Base-by-base conservation (phyloP, 2,329 filamentous ascomycete genomes). In the Aschersonia sp. region DNA sequence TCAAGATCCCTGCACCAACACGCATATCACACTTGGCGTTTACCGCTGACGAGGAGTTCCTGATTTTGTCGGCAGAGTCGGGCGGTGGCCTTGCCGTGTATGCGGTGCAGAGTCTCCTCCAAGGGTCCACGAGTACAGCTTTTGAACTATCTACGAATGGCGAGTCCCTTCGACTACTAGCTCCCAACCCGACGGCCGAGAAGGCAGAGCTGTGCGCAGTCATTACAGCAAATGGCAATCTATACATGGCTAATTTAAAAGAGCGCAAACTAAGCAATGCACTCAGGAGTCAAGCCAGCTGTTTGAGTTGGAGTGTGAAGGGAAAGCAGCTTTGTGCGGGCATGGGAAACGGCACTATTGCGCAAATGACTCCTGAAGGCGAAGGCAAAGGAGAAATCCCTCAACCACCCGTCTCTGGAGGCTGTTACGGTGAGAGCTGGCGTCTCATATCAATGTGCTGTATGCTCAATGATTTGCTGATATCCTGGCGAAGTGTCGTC, bases 321-420 rank as follows among this genome's bases (percentile, higher is more conserved):
- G 92, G 92, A 44, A 98, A 95, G 62, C 91, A 97, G 61, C 71
- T 98, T 43, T 82, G 94, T 43, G 89, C 87, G 54, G 92, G 94
- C 12, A 71, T 92, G 55, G 80, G 74, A 5, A 80, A 96, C 64
- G 92, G 92, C 50, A 82, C 80, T 9, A 81, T 84, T 47, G 76
- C 77, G 48, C 89, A 96, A 62, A 83, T 97, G 77, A 88, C 85
- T 5, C 86, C 85, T 0, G 78, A 87, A 56, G 91, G 91, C 44
- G 75, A 75, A 41, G 73, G 77, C 31, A 92, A 91, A 65, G 89
- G 75, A 38, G 74, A 82, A 47, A 85, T 98, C 44, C 88, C 89
- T 30, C 78, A 79, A 50, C 87, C 91, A 3, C 80, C 86, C 5
- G 74, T 74, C 49, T 58, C 92, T 5, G 73, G 69, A 61, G 55